Conservation (phyloP, 352 stramenopile genomes). For the Phytophthora vignae region DNA sequence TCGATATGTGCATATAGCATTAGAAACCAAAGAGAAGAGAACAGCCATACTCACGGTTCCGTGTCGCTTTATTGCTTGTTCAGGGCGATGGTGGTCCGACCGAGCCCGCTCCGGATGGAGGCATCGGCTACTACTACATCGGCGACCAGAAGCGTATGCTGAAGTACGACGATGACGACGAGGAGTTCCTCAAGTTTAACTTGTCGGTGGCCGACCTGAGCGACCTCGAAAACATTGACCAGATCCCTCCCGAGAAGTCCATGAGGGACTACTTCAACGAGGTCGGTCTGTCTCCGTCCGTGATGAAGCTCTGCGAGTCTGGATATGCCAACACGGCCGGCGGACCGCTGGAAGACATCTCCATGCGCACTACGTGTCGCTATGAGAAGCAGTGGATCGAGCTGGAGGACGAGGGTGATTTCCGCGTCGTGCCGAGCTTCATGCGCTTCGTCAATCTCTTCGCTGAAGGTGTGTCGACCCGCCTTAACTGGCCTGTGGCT, state of each 20-base stretch:
- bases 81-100: conserved; percentile 84
- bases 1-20: conserved; percentile 13
- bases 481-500: conserved; percentile 65
- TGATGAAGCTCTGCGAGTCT: conserved; percentile 85
- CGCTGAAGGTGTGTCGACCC: conserved; percentile 50
- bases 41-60: conserved; percentile 24
- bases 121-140: conserved; percentile 90
- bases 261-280: conserved; percentile 84
- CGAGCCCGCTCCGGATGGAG: conserved; percentile 72
- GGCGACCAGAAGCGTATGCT: conserved; percentile 87
- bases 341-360: conserved; percentile 74
- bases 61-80: conserved; percentile 21
- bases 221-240: conserved; percentile 65
- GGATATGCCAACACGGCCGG: conserved; percentile 87
- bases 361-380: conserved; percentile 76
- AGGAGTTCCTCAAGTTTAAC: conserved; percentile 84
- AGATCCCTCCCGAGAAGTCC: conserved; percentile 65
- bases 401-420: conserved; percentile 84
- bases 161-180: conserved; percentile 69
- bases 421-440: conserved; percentile 74
- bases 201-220: conserved; percentile 65
- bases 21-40: background rate
- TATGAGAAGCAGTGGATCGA: conserved; percentile 89
- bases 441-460: conserved; percentile 75
- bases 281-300: conserved; percentile 66